Conservation (phyloP, 83 land plant genomes). For the Picea mariana region DNA sequence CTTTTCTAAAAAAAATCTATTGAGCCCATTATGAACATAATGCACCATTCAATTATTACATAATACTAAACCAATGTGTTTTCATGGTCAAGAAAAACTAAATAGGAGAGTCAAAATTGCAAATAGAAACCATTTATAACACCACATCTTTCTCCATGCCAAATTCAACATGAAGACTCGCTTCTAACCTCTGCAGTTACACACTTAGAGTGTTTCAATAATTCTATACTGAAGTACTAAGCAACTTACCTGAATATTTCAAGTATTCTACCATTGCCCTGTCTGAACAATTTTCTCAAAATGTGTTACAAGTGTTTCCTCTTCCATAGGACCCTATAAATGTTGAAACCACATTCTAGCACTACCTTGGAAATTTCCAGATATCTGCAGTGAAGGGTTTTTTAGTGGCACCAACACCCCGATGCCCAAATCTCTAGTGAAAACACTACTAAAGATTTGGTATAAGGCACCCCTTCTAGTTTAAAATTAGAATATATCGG, state of each 20-base stretch:
- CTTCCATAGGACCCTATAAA: constrained; percentile 78
- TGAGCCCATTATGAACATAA: neutral
- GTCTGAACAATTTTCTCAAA: constrained; percentile 67
- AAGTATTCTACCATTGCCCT: constrained; percentile 41
- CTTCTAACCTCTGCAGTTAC: too few species aligned
- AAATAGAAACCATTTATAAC: neutral
- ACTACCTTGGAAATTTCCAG: constrained; percentile 29
- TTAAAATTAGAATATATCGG: too few species aligned
- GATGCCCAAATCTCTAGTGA: too few species aligned
- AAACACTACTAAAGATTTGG: too few species aligned
- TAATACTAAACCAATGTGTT: too few species aligned
- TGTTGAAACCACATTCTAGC: constrained; percentile 73
- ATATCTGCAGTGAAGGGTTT: too few species aligned
- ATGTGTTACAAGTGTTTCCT: constrained; percentile 66
- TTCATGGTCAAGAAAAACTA: neutral
- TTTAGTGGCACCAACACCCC: too few species aligned
- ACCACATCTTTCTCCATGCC: constrained; percentile 12
- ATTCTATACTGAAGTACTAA: neutral
- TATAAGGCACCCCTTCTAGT: too few species aligned
- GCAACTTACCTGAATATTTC: constrained; percentile 44
- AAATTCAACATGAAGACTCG: too few species aligned
- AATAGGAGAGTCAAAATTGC: neutral
- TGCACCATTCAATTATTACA: too few species aligned
- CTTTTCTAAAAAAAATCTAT: neutral
- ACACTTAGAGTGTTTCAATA: neutral